These are phyloP conservation scores for Phaffomyces opuntiae DNA, from an alignment of 805 yeast genomes.

Conservation along the genomic window DNA sequence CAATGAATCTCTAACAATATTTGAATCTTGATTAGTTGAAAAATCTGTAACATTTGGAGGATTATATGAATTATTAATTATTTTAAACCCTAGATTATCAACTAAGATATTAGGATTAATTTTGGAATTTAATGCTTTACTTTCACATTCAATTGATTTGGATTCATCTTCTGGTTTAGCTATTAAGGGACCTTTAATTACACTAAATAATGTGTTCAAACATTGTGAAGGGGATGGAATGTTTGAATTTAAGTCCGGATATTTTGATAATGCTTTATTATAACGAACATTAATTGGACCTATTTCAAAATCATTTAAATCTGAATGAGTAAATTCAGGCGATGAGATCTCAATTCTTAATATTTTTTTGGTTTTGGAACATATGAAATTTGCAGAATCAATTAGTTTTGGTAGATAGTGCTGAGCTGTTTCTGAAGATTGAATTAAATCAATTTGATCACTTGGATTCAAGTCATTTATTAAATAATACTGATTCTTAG, in stretches of 20 bases:
- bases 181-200: slow-evolving; percentile 60
- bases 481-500: slow-evolving; percentile 27
- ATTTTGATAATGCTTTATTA: slow-evolving; percentile 26
- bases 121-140: slow-evolving; percentile 46
- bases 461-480: slow-evolving; percentile 19
- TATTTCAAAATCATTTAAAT: slow-evolving; percentile 39
- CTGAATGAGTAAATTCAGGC: slow-evolving; percentile 43
- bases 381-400: slow-evolving; percentile 42
- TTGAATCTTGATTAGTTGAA: slow-evolving; percentile 25
- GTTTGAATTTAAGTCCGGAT: slow-evolving; percentile 20
- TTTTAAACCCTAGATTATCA: slow-evolving; percentile 38
- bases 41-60: slow-evolving; percentile 43
- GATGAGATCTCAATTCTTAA: slow-evolving; percentile 46
- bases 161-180: slow-evolving; percentile 35
- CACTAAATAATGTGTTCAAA: slow-evolving; percentile 51
- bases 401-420: slow-evolving; percentile 28
- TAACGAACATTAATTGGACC: slow-evolving; percentile 48
- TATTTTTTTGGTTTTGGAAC: slow-evolving; percentile 37
- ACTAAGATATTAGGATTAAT: slow-evolving; percentile 49
- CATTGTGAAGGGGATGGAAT: slow-evolving; percentile 54
- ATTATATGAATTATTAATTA: slow-evolving; percentile 28
- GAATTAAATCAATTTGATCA: slow-evolving; percentile 26
- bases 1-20: slow-evolving; percentile 39
- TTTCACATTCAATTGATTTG: slow-evolving; percentile 49
- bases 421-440: slow-evolving; percentile 12